Evolutionary conservation across 1,284 basidiomycete species (phyloP).

Genomic region (Fomitopsis palustris): DNA sequence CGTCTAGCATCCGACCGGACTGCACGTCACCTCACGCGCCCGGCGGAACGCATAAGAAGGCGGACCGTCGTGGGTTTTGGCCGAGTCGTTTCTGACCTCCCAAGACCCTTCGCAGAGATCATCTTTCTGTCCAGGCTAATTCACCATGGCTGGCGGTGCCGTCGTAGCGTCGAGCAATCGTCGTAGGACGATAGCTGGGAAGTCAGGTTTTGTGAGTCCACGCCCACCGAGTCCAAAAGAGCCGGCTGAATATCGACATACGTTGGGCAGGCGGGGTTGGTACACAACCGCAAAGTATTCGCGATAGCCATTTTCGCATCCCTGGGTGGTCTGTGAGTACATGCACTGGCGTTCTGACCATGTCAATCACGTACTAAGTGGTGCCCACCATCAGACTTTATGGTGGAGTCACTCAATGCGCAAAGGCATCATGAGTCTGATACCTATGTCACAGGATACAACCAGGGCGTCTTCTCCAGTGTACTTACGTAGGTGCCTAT

Average conservation of each 20-base stretch:
- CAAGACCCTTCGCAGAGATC: not conserved
- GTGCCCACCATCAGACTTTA: slow-evolving; percentile 11
- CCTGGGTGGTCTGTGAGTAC: slow-evolving; percentile 61
- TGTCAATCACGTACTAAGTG: not conserved
- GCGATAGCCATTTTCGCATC: slow-evolving; percentile 69
- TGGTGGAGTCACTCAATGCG: slow-evolving; percentile 7
- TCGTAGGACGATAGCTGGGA: slow-evolving; percentile 53
- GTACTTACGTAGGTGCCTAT: slow-evolving; percentile 46
- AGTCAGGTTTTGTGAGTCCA: slow-evolving; percentile 62
- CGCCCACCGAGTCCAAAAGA: not conserved
- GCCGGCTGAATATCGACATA: not conserved
- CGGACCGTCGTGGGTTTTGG: not conserved
- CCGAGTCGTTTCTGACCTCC: not conserved
- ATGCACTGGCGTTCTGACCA: not conserved
- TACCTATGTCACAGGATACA: slow-evolving; percentile 45
- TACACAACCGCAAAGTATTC: slow-evolving; percentile 60
- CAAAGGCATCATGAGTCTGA: not conserved
- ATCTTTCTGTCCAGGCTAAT: slow-evolving; percentile 2
- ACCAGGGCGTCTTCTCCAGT: slow-evolving; percentile 75
- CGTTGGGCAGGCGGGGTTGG: slow-evolving; percentile 47
- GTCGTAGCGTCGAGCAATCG: slow-evolving; percentile 38
- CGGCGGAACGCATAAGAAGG: slow-evolving; percentile 1
- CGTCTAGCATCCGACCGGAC: not conserved
- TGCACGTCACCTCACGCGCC: not conserved
- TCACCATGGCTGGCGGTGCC: slow-evolving; percentile 43